These are phyloP conservation scores for Metarhizium brunneum DNA, from an alignment of 2,329 filamentous ascomycete genomes.

Conservation along the genomic window DNA sequence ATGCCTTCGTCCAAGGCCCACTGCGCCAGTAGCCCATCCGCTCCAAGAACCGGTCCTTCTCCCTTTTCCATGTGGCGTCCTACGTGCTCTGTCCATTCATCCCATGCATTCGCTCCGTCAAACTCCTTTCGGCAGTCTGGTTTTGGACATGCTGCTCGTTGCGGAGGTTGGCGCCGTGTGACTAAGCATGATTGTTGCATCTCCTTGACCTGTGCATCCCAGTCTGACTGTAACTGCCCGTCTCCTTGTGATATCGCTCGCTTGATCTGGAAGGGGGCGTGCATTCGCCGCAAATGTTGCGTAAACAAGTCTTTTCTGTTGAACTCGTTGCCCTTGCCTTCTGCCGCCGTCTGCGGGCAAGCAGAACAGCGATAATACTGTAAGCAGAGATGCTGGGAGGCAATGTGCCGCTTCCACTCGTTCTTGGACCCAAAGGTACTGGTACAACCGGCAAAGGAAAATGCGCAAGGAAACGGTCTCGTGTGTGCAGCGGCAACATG, in stretches of 20 bases:
- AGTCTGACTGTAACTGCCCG: conserved; percentile 49
- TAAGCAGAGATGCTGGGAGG: conserved; percentile 74
- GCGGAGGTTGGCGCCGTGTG: conserved; percentile 58
- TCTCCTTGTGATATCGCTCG: conserved; percentile 48
- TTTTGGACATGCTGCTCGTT: conserved; percentile 60
- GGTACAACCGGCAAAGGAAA: conserved; percentile 72
- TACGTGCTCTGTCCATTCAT: conserved; percentile 86
- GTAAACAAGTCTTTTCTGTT: conserved; percentile 95
- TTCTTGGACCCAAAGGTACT: conserved; percentile 90
- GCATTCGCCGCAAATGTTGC: conserved; percentile 91
- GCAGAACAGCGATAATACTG: conserved; percentile 56
- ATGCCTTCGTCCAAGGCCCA: conserved; percentile 58
- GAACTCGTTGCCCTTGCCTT: conserved; percentile 61
- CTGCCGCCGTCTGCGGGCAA: conserved; percentile 43
- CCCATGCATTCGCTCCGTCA: conserved; percentile 67
- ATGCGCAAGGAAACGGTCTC: conserved; percentile 74
- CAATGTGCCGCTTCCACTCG: conserved; percentile 94
- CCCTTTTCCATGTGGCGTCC: conserved; percentile 79
- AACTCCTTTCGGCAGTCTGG: conserved; percentile 65
- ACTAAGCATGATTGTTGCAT: conserved; percentile 69
- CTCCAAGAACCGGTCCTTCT: conserved; percentile 46
- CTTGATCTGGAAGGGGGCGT: conserved; percentile 60
- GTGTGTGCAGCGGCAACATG: conserved; percentile 61
- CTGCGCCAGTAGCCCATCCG: conserved; percentile 47
- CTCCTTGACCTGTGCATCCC: conserved; percentile 56